Percentiles rank a stretch among this genome's conserved stretches.
Conservation (phyloP, 768 basidiomycete species). For the Lactarius evosmus region DNA sequence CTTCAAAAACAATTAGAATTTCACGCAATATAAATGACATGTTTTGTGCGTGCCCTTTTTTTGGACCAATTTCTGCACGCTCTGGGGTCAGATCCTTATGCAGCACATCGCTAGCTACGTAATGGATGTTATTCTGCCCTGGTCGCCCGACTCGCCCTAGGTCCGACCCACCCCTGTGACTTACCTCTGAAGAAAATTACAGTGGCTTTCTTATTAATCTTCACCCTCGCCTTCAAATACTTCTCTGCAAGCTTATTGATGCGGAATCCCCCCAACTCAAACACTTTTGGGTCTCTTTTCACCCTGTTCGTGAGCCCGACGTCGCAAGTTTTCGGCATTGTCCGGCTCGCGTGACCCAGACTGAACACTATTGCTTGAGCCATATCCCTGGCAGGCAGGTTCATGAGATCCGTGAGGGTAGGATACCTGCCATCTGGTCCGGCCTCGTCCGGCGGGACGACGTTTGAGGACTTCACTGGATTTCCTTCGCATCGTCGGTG, state of each 20-base stretch:
- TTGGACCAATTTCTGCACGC: background rate
- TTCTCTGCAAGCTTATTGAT: background rate
- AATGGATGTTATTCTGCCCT: no score
- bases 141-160: background rate
- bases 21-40: background rate
- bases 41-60: no score
- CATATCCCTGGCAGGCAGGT: background rate
- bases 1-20: no score
- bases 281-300: background rate
- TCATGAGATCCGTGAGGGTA: background rate
- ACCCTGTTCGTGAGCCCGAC: background rate
- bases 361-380: background rate
- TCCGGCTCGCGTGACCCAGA: background rate
- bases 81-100: background rate
- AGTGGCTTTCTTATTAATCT: background rate
- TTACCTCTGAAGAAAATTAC: background rate
- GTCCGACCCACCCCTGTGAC: background rate
- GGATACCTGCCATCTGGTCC: background rate
- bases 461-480: conserved; percentile 1
- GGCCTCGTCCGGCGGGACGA: background rate
- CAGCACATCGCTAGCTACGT: background rate
- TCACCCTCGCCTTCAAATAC: background rate
- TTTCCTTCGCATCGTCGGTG: background rate
- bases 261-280: background rate
- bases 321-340: background rate